Conservation (phyloP, 1,139 yeast genomes). For the Candida sp. region DNA sequence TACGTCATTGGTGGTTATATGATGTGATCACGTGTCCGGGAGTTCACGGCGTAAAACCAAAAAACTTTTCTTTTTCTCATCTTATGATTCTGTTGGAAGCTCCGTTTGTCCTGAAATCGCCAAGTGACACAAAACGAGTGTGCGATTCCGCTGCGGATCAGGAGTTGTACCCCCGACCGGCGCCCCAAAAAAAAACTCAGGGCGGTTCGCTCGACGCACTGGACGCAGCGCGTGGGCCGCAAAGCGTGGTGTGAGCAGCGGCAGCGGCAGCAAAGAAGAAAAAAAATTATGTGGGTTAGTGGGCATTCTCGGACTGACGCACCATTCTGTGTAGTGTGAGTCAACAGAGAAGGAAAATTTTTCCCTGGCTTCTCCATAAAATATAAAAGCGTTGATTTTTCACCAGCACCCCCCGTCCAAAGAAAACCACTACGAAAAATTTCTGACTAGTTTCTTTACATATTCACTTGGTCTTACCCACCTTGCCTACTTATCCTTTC, state of each 20-base stretch:
- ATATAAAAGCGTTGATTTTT: background rate
- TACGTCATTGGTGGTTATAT: no score
- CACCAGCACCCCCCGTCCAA: no score
- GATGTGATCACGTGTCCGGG: no score
- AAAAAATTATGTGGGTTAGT: background rate
- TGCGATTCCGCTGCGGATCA: conserved; percentile 1
- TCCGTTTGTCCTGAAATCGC: background rate
- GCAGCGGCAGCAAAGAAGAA: background rate
- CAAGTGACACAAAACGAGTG: background rate
- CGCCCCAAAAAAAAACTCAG: no score
- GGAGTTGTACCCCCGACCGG: background rate
- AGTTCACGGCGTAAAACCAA: no score
- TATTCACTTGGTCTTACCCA: background rate
- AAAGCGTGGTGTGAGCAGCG: background rate
- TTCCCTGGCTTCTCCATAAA: background rate
- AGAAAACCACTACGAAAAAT: background rate
- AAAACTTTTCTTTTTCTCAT: no score
- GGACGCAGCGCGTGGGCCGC: no score
- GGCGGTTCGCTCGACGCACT: no score
- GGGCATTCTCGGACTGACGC: background rate
- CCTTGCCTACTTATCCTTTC: background rate
- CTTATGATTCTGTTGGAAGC: background rate
- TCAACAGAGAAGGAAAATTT: background rate
- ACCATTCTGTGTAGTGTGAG: background rate
- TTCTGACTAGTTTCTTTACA: background rate